Evolutionary conservation across 2,329 filamentous ascomycete genomes (phyloP).

Genomic region (Cladophialophora exuberans): DNA sequence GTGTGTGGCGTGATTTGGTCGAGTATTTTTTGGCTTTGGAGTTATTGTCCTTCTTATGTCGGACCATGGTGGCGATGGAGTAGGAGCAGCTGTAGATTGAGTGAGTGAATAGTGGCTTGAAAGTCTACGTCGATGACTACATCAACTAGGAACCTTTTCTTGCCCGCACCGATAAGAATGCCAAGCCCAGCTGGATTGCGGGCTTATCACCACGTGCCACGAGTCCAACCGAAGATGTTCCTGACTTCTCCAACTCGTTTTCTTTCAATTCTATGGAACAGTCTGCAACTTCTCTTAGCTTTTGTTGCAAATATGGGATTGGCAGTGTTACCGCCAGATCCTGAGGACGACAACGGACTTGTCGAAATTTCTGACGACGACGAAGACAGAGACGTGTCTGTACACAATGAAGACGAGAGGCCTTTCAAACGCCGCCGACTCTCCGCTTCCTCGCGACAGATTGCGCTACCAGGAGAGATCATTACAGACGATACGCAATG

Average conservation of each 20-base stretch:
- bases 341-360: conserved; percentile 39
- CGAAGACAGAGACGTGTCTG: conserved; percentile 53
- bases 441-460: conserved; percentile 43
- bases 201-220: conserved; percentile 22
- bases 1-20: conserved; percentile 61
- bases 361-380: conserved; percentile 40
- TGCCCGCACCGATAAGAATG: neutral
- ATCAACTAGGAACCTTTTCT: neutral
- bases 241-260: neutral
- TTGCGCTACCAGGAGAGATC: conserved; percentile 86
- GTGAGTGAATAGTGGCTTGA: no score
- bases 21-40: conserved; percentile 73
- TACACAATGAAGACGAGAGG: conserved; percentile 50
- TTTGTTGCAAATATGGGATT: conserved; percentile 57
- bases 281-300: no score
- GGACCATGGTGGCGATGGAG: conserved; percentile 67
- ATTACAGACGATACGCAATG: conserved; percentile 93
- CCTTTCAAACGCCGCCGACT: conserved; percentile 44
- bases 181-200: neutral
- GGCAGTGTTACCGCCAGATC: conserved; percentile 59
- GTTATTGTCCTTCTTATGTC: conserved; percentile 90
- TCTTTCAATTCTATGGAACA: no score
- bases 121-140: neutral
- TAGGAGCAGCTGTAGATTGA: neutral
- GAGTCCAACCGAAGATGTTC: conserved; percentile 3